Evolutionary conservation across 768 basidiomycete genomes (phyloP), one percentile per base, ranked within the genome.

Genomic region (Leccinum boreale): DNA sequence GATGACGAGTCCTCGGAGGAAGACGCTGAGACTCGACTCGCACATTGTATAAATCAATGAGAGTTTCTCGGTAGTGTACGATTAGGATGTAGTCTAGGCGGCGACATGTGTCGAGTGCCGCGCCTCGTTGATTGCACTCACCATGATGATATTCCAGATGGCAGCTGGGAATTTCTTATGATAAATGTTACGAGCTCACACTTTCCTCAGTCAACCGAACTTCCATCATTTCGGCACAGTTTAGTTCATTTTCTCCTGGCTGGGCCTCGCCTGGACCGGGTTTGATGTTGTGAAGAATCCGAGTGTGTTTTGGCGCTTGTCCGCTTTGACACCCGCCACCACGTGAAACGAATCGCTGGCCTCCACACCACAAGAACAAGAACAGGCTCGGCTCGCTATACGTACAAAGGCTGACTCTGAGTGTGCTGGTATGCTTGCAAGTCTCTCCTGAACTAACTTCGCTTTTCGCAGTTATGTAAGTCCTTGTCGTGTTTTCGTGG

Each of bases 381-480:
- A 33, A 33, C 4, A 49, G 53, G 56, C 58, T 44, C 56, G 48
- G 51, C 60, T 52, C 58, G 49, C 52, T 58, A 64, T 59, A 52
- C 42, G 46, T 52, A 56, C 53, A 70, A 69, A 65, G 60, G 63
- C 53, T 70, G 58, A 65, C 53, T 63, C 66, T 65, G 57, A 67
- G 69, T 69, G 69, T 69, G 31, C 67, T 69, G 67, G 61, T 73
- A 73, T 69, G 72, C 63, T 69, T 58, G 65, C 60, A 58, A 63
- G 56, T 55, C 62, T 55, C 55, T 64, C 53, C 62, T 74, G 57
- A 69, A 67, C 61, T 56, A 69, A 67, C 61, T 55, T 55, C 19
- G 50, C 63, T 62, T 55, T 45, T 71, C 46, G 50, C 63, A 35
- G 69, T 74, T 74, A 74, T 74, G 71, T 73, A 73, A 72, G 72